Conservation (phyloP, 1,139 yeast genomes). For the Geotrichum aggregatum region DNA sequence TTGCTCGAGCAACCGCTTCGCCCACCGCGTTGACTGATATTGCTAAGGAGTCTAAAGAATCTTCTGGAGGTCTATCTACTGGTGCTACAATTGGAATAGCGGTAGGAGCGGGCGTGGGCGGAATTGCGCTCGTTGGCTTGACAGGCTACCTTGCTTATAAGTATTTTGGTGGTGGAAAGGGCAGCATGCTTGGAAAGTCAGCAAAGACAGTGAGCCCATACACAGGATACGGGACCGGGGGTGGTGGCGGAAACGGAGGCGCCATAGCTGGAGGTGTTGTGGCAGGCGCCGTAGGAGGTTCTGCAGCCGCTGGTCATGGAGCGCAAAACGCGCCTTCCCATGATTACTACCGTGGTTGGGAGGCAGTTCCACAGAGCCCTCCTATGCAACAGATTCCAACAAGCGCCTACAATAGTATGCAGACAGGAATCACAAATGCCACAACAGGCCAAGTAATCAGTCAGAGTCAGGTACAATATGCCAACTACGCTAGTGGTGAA, state of each 20-base stretch:
- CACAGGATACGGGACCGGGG: too few species aligned
- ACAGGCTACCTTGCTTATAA: background rate
- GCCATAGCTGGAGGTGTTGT: background rate
- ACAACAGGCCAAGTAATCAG: background rate
- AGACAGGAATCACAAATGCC: background rate
- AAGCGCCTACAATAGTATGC: background rate
- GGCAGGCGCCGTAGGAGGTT: background rate
- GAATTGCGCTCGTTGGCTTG: constrained; percentile 16
- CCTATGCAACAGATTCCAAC: constrained; percentile 6
- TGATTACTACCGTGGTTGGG: background rate
- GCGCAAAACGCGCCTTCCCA: background rate
- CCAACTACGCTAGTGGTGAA: background rate
- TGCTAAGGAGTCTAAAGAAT: background rate
- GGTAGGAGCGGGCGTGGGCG: constrained; percentile 23
- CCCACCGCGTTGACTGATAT: background rate
- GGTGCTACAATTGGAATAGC: constrained; percentile 24
- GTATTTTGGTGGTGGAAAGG: background rate
- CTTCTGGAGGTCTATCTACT: constrained; percentile 18
- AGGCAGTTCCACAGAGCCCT: background rate
- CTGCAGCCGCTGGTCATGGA: background rate
- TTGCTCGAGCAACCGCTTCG: background rate
- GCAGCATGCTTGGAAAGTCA: background rate
- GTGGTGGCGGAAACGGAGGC: background rate
- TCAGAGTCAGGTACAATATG: background rate
- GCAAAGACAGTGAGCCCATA: background rate